Conservation (phyloP, 176 grass and related monocot species). For the Ensete ventricosum region DNA sequence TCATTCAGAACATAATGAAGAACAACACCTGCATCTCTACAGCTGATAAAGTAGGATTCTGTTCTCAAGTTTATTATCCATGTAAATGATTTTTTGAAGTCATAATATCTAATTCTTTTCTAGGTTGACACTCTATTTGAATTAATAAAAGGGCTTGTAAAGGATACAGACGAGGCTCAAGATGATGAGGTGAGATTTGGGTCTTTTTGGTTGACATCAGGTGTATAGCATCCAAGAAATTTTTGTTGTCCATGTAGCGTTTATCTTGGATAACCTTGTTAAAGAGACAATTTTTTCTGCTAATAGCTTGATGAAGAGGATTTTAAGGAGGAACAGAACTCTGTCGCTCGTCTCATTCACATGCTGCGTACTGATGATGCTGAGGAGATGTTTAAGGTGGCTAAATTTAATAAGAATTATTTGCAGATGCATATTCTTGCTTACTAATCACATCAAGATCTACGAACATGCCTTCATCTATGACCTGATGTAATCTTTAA, state of each 20-base stretch:
- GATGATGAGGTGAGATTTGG: slow-evolving; percentile 61
- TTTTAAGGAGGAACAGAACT: slow-evolving; percentile 95
- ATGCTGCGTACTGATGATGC: slow-evolving; percentile 84
- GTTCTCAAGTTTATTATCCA: slow-evolving; percentile 5
- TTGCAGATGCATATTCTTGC: not conserved
- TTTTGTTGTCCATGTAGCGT: not conserved
- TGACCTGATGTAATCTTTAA: not conserved
- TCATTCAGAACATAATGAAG: slow-evolving; percentile 99
- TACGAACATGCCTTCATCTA: not conserved
- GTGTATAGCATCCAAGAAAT: not conserved
- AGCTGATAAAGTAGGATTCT: slow-evolving; percentile 73
- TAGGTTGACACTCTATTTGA: slow-evolving; percentile 87
- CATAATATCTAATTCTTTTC: slow-evolving; percentile 17
- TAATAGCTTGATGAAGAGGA: slow-evolving; percentile 91
- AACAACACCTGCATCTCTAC: slow-evolving; percentile 85
- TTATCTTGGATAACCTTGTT: not conserved
- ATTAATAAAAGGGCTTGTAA: slow-evolving; percentile 96
- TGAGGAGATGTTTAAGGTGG: slow-evolving; percentile 96
- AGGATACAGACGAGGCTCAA: slow-evolving; percentile 68
- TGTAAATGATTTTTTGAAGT: not conserved
- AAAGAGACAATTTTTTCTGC: not conserved
- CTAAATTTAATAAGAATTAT: not conserved
- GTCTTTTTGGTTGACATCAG: not conserved
- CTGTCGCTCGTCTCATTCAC: slow-evolving; percentile 92
- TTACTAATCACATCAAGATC: not conserved